These are phyloP conservation scores for Aspergillus bombycis DNA, from an alignment of 2,329 filamentous ascomycete species.

Conservation along the genomic window DNA sequence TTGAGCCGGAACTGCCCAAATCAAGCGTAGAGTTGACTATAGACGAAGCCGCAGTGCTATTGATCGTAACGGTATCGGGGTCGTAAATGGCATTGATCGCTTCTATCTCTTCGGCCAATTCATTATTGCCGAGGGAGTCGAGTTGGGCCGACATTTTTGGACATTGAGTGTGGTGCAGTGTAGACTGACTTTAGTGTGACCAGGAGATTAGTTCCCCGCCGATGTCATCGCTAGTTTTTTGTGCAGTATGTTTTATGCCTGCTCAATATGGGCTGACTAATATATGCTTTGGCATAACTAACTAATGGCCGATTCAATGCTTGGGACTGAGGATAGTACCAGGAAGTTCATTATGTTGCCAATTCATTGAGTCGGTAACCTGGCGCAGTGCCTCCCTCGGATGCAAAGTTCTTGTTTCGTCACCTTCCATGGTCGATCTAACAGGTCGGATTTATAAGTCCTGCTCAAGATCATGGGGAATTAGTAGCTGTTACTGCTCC, in stretches of 20 bases:
- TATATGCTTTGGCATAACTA: background rate
- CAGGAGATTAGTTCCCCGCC: conserved; percentile 11
- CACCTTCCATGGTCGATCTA: too few relatives aligned
- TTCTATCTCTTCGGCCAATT: conserved; percentile 52
- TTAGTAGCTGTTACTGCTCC: too few relatives aligned
- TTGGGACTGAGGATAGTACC: too few relatives aligned
- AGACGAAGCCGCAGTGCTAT: conserved; percentile 23
- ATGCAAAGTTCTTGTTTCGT: too few relatives aligned
- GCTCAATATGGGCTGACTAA: background rate
- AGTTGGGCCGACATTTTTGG: conserved; percentile 24
- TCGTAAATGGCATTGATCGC: conserved; percentile 63
- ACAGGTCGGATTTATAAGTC: too few relatives aligned
- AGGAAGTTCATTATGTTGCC: too few relatives aligned
- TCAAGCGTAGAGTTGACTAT: conserved; percentile 32
- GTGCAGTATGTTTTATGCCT: background rate
- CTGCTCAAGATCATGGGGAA: too few relatives aligned
- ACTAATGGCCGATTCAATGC: background rate
- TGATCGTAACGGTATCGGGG: conserved; percentile 61
- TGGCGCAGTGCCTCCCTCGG: too few relatives aligned
- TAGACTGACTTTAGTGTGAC: background rate
- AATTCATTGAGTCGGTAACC: too few relatives aligned
- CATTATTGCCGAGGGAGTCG: conserved; percentile 35
- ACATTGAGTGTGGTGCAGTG: background rate
- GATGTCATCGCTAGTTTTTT: conserved; percentile 12
- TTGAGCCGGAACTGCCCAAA: conserved; percentile 25